Evolutionary conservation across 2,329 filamentous ascomycete species (phyloP), one percentile per base, ranked within the genome.

Genomic region (Xylaria digitata): DNA sequence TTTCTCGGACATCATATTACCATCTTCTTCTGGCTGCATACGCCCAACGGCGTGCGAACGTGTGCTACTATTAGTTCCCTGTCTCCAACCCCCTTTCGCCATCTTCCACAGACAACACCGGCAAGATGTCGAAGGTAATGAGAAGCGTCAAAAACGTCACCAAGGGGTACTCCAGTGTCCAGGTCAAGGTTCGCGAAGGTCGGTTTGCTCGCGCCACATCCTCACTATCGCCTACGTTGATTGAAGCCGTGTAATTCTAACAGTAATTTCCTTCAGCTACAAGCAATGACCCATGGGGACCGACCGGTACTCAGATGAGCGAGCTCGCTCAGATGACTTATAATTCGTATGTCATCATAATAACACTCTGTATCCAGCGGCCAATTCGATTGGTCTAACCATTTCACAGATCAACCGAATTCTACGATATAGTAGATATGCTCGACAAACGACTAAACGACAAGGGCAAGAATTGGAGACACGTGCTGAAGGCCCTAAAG

Each of bases 361-460:
- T 53, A n/a, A n/a, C n/a, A 63, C 60, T 30, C 52, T 60, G 26
- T 13, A 59, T 50, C 23, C 42, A 19, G 19, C 17, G 50, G 49
- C 49, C 59, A n/a, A 34, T 40, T 40, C 46, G 15, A 50, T 32
- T 56, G n/a, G 49, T 63, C 72, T 75, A 66, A 76, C 67, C 40
- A 9, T 64, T 49, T 43, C 34, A 48, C 71, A 97, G 95, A 78
- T 94, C 94, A 42, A 95, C 92, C 81, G 96, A 98, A 80, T 99
- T 99, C 83, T 97, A 97, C 83, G 95, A 99, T 79, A 97, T 99
- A 76, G 97, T 99, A 91, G 96, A 99, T 80, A 99, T 99, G 93
- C 86, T 99, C 73, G 96, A 99, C 82, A 98, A 98, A 85, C 91
- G 96, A 73, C 84, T 99, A 76, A 99, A 99, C 76, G 96, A 99